A percentile compares a stretch with the other conserved stretches of the same genome.
Conservation (phyloP, 192 early-diverging fungal genomes). For the Mycoemilia scoparia region DNA sequence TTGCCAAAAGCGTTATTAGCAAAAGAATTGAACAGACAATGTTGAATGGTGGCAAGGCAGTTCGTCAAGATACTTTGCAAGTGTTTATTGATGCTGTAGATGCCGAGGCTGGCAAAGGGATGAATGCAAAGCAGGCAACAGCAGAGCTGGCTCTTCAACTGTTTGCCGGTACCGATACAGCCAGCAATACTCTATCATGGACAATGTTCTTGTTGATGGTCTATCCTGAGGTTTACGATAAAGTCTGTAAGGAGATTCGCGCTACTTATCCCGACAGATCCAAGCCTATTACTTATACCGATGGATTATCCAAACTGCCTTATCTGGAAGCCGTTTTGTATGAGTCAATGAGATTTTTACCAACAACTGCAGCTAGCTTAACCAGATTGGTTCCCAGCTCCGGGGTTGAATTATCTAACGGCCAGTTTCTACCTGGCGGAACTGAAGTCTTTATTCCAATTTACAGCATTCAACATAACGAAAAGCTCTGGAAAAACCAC, state of each 20-base stretch:
- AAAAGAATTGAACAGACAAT: slow-evolving; percentile 7
- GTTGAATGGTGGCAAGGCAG: slow-evolving; percentile 1
- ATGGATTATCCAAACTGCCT: slow-evolving; percentile 6
- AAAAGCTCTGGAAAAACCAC: slow-evolving; percentile 5
- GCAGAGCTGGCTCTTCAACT: slow-evolving; percentile 14
- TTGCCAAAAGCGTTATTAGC: slow-evolving; percentile 9
- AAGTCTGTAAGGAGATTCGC: slow-evolving; percentile 11
- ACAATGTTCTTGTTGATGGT: slow-evolving; percentile 15
- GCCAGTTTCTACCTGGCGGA: slow-evolving; percentile 6
- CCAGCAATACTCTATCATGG: slow-evolving; percentile 22
- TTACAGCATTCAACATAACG: slow-evolving; percentile 12
- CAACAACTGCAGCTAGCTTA: slow-evolving; percentile 8
- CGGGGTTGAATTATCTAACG: slow-evolving; percentile 2
- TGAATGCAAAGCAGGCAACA: slow-evolving; percentile 3
- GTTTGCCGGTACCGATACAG: slow-evolving; percentile 27
- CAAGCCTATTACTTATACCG: slow-evolving; percentile 6
- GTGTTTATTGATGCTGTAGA: slow-evolving; percentile 18
- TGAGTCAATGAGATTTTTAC: slow-evolving; percentile 19
- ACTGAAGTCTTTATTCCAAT: slow-evolving; percentile 9
- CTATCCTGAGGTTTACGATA: slow-evolving; percentile 6
- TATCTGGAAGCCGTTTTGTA: slow-evolving; percentile 18
- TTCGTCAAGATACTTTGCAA: slow-evolving; percentile 20
- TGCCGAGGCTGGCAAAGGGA: slow-evolving; percentile 7
- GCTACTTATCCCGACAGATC: slow-evolving; percentile 8
- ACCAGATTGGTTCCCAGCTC: slow-evolving; percentile 8